Percentiles rank a stretch among this genome's conserved stretches.
phyloP scores from a whole-genome alignment of 768 basidiomycete genomes.

The Naematelia encephala region DNA sequence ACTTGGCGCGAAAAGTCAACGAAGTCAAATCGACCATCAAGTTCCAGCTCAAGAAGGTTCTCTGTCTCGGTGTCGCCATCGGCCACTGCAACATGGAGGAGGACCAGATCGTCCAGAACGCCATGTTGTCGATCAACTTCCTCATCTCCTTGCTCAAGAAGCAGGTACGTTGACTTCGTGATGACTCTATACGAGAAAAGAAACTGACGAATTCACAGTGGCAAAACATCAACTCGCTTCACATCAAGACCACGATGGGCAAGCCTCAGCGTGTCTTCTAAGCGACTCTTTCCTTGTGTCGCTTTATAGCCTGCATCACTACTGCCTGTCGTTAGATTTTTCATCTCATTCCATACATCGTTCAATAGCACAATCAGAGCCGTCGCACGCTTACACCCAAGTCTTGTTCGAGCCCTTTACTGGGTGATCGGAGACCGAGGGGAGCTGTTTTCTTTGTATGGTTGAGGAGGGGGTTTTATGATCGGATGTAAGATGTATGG shows the following conservation, averaged over 20 bases:
- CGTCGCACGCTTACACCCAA: slow-evolving; percentile 99
- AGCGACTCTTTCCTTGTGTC: slow-evolving; percentile 27
- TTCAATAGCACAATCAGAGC: slow-evolving; percentile 77
- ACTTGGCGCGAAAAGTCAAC: slow-evolving; percentile 79
- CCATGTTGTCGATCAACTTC: slow-evolving; percentile 99
- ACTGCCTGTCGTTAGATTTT: slow-evolving; percentile 5
- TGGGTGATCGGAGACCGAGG: slow-evolving; percentile 47
- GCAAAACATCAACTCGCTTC: slow-evolving; percentile 98
- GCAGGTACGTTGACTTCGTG: slow-evolving; percentile 43
- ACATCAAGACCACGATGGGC: slow-evolving; percentile 99
- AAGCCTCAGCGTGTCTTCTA: slow-evolving; percentile 94
- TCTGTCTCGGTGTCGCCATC: slow-evolving; percentile 97
- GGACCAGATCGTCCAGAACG: slow-evolving; percentile 93
- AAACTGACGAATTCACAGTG: slow-evolving; percentile 49
- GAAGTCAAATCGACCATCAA: slow-evolving; percentile 99
- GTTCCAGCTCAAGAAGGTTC: slow-evolving; percentile 96
- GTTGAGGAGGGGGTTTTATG: background rate
- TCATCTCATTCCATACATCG: slow-evolving; percentile 13
- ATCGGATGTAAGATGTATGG: background rate
- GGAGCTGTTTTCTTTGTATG: slow-evolving; percentile 39
- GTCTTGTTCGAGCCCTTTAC: slow-evolving; percentile 43
- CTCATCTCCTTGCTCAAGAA: slow-evolving; percentile 98
- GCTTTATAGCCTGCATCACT: background rate
- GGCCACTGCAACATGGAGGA: slow-evolving; percentile 97
- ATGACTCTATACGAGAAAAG: background rate